Evolutionary conservation across 129 eudicot species (phyloP).

Genomic region (Chrysanthemum seticuspe): DNA sequence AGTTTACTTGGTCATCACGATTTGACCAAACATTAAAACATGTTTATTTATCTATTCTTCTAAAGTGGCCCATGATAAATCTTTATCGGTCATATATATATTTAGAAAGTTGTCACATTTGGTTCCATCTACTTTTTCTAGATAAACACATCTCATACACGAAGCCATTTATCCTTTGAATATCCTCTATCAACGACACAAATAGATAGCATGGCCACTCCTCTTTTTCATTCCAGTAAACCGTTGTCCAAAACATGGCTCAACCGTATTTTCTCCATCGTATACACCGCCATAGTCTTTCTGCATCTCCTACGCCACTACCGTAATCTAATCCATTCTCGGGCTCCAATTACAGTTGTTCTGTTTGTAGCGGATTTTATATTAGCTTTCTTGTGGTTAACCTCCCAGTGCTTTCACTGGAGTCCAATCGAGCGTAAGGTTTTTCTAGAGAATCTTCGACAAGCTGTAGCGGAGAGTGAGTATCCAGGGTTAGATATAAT

Average conservation of each 20-base stretch:
- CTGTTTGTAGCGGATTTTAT: slow-evolving; percentile 48
- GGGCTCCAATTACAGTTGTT: slow-evolving; percentile 29
- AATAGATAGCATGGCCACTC: neutral
- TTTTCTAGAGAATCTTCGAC: slow-evolving; percentile 53
- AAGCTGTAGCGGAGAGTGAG: slow-evolving; percentile 19
- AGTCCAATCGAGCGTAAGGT: slow-evolving; percentile 49
- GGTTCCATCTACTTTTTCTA: no score
- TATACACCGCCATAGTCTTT: slow-evolving; percentile 28
- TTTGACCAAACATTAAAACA: no score
- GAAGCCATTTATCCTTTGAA: no score
- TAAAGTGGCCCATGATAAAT: no score
- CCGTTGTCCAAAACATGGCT: slow-evolving; percentile 23
- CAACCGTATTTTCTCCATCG: slow-evolving; percentile 41
- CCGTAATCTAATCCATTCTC: slow-evolving; percentile 30
- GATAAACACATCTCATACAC: no score
- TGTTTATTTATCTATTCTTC: no score
- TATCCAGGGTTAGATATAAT: slow-evolving; percentile 66
- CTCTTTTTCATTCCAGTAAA: slow-evolving; percentile 17
- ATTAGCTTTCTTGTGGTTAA: slow-evolving; percentile 61
- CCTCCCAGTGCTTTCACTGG: slow-evolving; percentile 52
- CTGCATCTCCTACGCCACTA: slow-evolving; percentile 26
- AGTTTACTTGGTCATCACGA: no score
- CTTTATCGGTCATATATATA: no score
- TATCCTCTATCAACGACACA: no score
- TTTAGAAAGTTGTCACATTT: no score